Base-by-base conservation (phyloP, 495 filamentous ascomycete species). In the Barbatosphaeria neglecta region DNA sequence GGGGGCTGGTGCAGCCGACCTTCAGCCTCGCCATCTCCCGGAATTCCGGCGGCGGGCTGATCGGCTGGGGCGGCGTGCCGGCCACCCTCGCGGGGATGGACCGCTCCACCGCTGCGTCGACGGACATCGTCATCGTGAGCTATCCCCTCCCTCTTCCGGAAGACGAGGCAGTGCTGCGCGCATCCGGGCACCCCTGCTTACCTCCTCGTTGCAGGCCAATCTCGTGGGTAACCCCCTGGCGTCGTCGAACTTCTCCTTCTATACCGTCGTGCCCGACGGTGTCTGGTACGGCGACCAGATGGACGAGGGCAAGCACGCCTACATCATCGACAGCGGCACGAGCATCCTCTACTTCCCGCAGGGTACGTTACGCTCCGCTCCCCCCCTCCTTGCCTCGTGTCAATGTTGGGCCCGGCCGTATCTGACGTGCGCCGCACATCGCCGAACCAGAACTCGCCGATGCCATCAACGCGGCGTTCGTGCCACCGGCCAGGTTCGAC, bases 1-100 rank as follows among this genome's bases (percentile, higher is more conserved):
- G 78, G 46, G 71, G 72, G 4, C 53, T 68, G 20, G 64, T 79
- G 1, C 58, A 68, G 4, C 73, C 80, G 0, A 51, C 80, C 44
- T 85, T 83, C 68, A 72, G 59, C 46, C 59, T 78, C 15, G 72
- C 74, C 37, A 56, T 70, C 41, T 56, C 60, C 41, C 60, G 64
- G 31, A 69, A 67, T 25, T 53, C 64, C 3, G 60, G 59, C 2
- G 56, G 52, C 0, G 69, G 72, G 22, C 55, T 67, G 16, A 53
- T 83, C 1, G 72, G 77, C 11, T 62, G 81, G 35, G 80, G 81
- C 16, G 78, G 69, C 2, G 41, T 69, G 28, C 39, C 39, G 2
- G 59, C 65, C 11, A 60, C 61, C 7, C 54, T 65, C 1, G 49
- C 54, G 17, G 58, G 61, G 16, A n/a, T 63, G 25, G 55, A 59